These are phyloP conservation scores for Xylaria sp. DNA, from an alignment of 2,329 filamentous ascomycete species.

Conservation along the genomic window DNA sequence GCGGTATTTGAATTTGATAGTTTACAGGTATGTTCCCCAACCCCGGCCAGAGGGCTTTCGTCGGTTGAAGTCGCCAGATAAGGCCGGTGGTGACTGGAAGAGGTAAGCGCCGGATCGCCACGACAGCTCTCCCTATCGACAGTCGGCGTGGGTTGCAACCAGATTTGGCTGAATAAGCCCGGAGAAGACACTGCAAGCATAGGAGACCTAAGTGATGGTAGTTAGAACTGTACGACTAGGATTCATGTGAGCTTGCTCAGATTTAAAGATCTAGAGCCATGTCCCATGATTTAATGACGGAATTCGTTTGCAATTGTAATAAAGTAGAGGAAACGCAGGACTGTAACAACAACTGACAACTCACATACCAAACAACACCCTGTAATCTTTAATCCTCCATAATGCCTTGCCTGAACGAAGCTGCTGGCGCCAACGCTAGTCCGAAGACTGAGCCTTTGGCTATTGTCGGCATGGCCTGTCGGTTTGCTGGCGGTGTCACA, in stretches of 20 bases:
- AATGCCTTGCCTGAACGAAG: constrained; percentile 12
- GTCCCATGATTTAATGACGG: background rate
- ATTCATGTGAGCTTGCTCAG: background rate
- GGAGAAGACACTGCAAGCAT: background rate
- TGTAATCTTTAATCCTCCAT: background rate
- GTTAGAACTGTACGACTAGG: background rate
- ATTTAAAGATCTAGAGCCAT: background rate
- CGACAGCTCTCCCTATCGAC: background rate
- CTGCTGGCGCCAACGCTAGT: background rate
- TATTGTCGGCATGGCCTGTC: constrained; percentile 30
- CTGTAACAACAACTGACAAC: constrained; percentile 2
- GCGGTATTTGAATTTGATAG: background rate
- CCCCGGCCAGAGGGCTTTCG: background rate
- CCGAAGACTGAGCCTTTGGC: constrained; percentile 28
- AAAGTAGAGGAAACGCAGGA: background rate
- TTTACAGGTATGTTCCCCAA: background rate
- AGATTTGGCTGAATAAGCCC: background rate
- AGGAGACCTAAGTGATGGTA: background rate
- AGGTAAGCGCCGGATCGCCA: constrained; percentile 9
- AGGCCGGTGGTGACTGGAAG: constrained; percentile 3
- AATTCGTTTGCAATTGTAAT: background rate
- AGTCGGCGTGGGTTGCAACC: background rate
- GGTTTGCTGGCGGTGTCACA: constrained; percentile 22
- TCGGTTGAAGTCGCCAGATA: background rate
- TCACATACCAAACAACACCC: background rate